Evolutionary conservation across 176 grass and related monocot species (phyloP).

Genomic region (Carex cristatella): DNA sequence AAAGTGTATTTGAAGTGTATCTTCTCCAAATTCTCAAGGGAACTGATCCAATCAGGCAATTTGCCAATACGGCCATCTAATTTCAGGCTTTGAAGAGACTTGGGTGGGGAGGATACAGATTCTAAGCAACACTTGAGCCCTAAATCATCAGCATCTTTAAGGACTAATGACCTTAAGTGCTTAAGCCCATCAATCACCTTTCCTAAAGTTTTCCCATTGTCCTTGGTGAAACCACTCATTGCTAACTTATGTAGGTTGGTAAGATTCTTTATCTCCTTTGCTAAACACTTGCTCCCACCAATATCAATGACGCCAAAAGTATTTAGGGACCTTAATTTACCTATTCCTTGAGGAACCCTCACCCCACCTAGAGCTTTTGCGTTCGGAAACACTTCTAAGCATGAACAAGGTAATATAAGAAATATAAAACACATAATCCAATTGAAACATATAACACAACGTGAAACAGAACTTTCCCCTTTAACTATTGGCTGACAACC

Average conservation of each 20-base stretch:
- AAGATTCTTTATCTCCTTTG: neutral
- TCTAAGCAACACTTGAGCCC: neutral
- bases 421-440: no score
- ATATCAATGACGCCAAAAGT: neutral
- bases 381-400: no score
- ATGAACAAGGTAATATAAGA: no score
- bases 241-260: neutral
- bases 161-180: neutral
- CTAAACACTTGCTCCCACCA: neutral
- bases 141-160: neutral
- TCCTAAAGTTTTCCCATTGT: neutral
- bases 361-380: neutral
- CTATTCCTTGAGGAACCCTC: neutral
- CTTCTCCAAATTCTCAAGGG: slow-evolving; percentile 14
- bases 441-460: no score
- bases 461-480: no score
- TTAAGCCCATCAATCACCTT: neutral
- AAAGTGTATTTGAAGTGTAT: neutral
- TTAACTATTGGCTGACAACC: no score
- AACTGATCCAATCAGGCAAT: slow-evolving; percentile 10
- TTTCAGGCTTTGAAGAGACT: neutral
- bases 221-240: neutral
- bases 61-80: neutral
- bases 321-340: neutral
- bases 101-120: neutral